These are phyloP conservation scores for Effrenium voratum DNA, from an alignment of 73 alveolate species.

Conservation along the genomic window DNA sequence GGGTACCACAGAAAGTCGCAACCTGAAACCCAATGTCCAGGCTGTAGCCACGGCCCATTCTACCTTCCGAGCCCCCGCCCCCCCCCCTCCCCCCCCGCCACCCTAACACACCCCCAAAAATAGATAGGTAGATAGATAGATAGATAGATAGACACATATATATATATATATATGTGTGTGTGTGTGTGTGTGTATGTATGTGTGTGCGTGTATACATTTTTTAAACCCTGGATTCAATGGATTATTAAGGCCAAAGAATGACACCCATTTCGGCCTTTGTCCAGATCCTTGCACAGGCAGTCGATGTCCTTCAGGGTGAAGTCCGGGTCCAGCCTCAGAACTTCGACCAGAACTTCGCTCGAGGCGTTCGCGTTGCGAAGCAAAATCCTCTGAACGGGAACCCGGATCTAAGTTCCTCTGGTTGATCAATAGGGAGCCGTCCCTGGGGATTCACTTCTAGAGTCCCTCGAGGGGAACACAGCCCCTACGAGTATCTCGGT, in stretches of 20 bases:
- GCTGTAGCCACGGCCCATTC: too few species aligned
- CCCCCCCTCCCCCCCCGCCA: neutral
- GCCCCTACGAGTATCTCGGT: too few species aligned
- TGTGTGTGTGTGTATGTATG: neutral
- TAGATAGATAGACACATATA: too few species aligned
- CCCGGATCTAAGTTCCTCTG: neutral
- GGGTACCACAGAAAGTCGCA: too few species aligned
- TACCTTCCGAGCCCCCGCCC: too few species aligned
- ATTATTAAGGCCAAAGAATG: neutral
- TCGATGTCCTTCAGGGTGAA: constrained; percentile 79
- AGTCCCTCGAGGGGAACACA: too few species aligned
- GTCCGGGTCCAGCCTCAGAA: constrained; percentile 73
- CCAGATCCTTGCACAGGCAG: constrained; percentile 79
- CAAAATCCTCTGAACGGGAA: too few species aligned
- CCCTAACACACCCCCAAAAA: neutral
- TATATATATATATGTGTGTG: too few species aligned
- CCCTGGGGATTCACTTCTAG: neutral
- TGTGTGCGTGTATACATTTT: neutral
- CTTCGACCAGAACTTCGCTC: too few species aligned
- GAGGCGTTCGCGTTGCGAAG: too few species aligned
- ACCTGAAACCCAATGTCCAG: too few species aligned
- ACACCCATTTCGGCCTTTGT: neutral
- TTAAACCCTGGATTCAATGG: neutral
- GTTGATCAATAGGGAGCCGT: neutral
- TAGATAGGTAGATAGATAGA: too few species aligned